Evolutionary conservation across 2,329 filamentous ascomycete species (phyloP), one percentile per base, ranked within the genome.

Genomic region (Aureobasidium lini): DNA sequence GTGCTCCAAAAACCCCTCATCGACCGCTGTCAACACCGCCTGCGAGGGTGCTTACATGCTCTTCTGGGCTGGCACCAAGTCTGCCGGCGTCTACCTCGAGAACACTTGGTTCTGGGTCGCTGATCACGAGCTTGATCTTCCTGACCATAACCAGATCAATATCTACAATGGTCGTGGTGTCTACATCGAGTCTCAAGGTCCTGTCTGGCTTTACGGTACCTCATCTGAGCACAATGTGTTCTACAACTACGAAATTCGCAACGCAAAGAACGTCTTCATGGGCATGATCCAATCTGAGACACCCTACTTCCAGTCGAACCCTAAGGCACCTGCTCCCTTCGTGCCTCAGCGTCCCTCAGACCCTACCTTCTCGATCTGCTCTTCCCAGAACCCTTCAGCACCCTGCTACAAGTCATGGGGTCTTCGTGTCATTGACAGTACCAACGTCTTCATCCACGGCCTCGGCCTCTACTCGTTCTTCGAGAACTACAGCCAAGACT

Each of bases 121-220:
- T 0, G 92, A 96, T 71, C 93, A 96, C 76, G 89, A 95, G 70
- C 85, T 96, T 29, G 92, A 96, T 73, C 95, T 91, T 90, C 87
- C 90, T 48, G 85, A 91, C 2, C 91, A 96, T 71, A 91, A 96
- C 77, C 87, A 92, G 72, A 86, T 93, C 72, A 86, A 87, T 70
- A 84, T 96, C 68, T 96, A 88, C 82, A 95, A 89, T 71, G 90
- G 90, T 49, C 89, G 91, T 63, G 92, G 90, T 67, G 82, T 95
- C 64, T 80, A 86, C 43, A 83, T 95, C 66, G 89, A 95, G 76
- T 88, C 79, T 48, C 79, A 87, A 69, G 87, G 87, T 6, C 84
- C 87, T 7, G 84, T 87, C 56, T 95, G 91, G 91, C 75, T 94
- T 23, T 83, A 81, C 50, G 86, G 84, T 8, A 85, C 84, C 0